Evolutionary conservation across 306 rosid species (phyloP).

Genomic region (Cicer pinnatifidum): DNA sequence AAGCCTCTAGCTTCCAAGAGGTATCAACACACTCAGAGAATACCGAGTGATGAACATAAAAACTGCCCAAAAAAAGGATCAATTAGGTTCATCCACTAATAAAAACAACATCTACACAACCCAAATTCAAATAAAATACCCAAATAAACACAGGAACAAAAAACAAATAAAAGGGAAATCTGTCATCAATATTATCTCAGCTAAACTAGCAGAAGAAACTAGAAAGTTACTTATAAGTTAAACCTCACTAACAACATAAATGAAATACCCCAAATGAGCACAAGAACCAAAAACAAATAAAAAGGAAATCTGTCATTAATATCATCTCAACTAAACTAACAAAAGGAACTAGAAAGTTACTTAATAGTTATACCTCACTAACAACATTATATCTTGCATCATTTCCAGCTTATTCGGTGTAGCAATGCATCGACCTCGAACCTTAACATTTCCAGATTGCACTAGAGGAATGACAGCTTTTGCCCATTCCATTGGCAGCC

Average conservation of each 20-base stretch:
- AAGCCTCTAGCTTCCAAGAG: slow-evolving; percentile 71
- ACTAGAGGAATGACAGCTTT: slow-evolving; percentile 67
- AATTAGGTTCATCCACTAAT: slow-evolving; percentile 21
- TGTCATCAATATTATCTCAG: not conserved
- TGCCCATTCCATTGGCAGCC: slow-evolving; percentile 91
- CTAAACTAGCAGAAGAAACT: not conserved
- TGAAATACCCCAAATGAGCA: not conserved
- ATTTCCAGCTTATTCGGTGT: slow-evolving; percentile 58
- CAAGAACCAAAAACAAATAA: not conserved
- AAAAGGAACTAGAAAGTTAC: not conserved
- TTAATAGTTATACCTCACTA: slow-evolving; percentile 57
- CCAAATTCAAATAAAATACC: not conserved
- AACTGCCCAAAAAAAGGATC: slow-evolving; percentile 49
- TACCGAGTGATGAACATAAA: slow-evolving; percentile 61
- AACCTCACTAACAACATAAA: slow-evolving; percentile 65
- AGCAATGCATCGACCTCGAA: slow-evolving; percentile 70
- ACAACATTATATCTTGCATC: slow-evolving; percentile 75
- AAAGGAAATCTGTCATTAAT: not conserved
- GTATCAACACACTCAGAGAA: slow-evolving; percentile 54
- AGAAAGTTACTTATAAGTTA: not conserved
- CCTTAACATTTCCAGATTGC: slow-evolving; percentile 59
- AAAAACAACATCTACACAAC: not conserved
- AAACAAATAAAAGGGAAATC: not conserved
- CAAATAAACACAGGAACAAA: not conserved
- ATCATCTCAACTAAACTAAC: not conserved